Evolutionary conservation across 805 yeast species (phyloP), one percentile per base, ranked within the genome.

Genomic region (Barnettozyma vustinii): DNA sequence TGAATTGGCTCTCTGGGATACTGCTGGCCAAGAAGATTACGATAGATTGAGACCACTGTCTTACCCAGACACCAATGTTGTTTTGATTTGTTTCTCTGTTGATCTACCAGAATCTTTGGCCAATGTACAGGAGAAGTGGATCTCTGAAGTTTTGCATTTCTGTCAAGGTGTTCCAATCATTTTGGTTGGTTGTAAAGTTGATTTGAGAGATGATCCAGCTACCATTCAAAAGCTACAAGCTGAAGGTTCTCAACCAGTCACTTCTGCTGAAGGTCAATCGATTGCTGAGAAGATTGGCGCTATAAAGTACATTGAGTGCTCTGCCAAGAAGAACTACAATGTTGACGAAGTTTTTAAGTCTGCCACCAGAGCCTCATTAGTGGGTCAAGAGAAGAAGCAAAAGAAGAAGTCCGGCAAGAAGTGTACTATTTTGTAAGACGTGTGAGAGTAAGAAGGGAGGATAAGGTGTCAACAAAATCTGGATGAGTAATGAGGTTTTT

Each of bases 1-100:
- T 51, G 96, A 91, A 68, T 75, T 90, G 69, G 96, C 96, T 8
- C 75, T 90, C 58, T 90, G 97, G 97, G 97, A 90, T 89, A 90
- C 97, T 58, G 96, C 97, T 49, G 97, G 97, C 56, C 97, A 90
- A 79, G 97, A 90, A 76, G 97, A 91, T 74, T 90, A 90, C 67
- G 96, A 89, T 70, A 86, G 96, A 70, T 75, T 88, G 60, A 84
- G 96, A 72, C 96, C 96, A 40, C 74, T 88, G 56, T 84, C 92
- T 13, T 90, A 90, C 70, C 96, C 96, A 53, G 96, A 90, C 67
- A 85, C 96, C 37, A 87, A 88, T 66, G 97, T 90, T 54, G 86
- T 90, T 52, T 77, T 90, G 65, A 88, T 90, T 61, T 90, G 97
- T 77, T 90, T 89, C 74, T 82, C 96, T 18, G 79, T 90, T 55